Base-by-base conservation (phyloP, 768 basidiomycete species). In the Podaxis carcinomalis region DNA sequence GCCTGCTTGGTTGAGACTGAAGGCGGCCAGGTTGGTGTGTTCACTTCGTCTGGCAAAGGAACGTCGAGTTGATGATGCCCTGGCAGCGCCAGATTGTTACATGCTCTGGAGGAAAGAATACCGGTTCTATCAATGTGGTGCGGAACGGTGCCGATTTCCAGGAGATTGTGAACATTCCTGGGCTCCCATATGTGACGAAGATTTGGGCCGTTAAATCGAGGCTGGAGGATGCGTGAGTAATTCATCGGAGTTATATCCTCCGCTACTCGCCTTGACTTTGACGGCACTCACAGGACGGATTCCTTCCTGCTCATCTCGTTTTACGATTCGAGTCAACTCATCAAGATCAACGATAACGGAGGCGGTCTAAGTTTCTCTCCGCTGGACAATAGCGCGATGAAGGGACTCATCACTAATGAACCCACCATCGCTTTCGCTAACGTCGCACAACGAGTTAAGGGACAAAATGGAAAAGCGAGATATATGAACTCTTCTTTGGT, bases 141-240 rank as follows among this genome's bases (percentile, higher is more conserved):
- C 80, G 91, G 62, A 91, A 86, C 59, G 94, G 94, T 1, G 91
- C 92, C 5, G 89, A 92, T 65, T 88, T 93, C 68, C 78, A 83
- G 58, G 87, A 89, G 66, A 66, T 83, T 10, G 88, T 86, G 0
- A 71, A 74, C 28, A 67, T 92, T 5, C 78, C 82, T 4, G 87
- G 87, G 0, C 64, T 93, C 50, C 69, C 74, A 0, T 74, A 82
- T 58, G 76, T 88, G n/a, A 80, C 81, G 11, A 75, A 76, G 25
- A 69, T 93, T 2, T 95, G 89, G 85, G 73, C 88, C 2, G 66
- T 92, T 19, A 80, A 81, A 14, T 65, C 74, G 13, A 74, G 66
- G 25, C 82, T 77, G 59, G 70, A 78, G 19, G 81, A 83, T 59
- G 62, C 64, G 88, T 89, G 69, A 69, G 86, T 74, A 32, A 10